Evolutionary conservation across 2,329 filamentous ascomycete species (phyloP).

Genomic region (Periconia sp.): DNA sequence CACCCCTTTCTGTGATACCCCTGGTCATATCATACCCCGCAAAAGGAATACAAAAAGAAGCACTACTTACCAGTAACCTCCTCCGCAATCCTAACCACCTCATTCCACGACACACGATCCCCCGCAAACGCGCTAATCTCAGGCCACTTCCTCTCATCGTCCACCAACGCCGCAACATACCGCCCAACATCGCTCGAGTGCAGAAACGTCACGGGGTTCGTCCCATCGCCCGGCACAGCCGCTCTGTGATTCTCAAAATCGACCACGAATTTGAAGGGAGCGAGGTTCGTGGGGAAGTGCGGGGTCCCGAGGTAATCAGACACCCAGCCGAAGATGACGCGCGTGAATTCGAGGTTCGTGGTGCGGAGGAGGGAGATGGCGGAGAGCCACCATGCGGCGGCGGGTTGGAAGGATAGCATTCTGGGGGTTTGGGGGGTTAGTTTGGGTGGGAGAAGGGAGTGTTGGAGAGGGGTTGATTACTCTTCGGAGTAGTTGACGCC

Average conservation of each 20-base stretch:
- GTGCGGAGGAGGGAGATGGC: conserved; percentile 14
- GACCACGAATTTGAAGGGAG: conserved; percentile 15
- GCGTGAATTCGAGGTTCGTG: conserved; percentile 26
- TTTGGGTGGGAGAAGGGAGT: not conserved
- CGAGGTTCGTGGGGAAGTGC: conserved; percentile 20
- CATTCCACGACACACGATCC: conserved; percentile 49
- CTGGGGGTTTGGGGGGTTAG: conserved; percentile 2
- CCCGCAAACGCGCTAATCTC: conserved; percentile 39
- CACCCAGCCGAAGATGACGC: conserved; percentile 26
- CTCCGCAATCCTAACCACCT: conserved; percentile 49
- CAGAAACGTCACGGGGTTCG: conserved; percentile 8
- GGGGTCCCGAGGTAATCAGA: conserved; percentile 33
- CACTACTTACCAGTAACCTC: conserved; percentile 38
- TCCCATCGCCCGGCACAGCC: conserved; percentile 18
- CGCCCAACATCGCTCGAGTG: conserved; percentile 18
- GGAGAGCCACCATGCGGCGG: conserved; percentile 10
- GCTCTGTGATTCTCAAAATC: conserved; percentile 18
- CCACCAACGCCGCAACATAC: conserved; percentile 15
- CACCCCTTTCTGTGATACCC: too few relatives aligned
- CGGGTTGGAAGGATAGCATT: conserved; percentile 8
- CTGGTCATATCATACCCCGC: not conserved
- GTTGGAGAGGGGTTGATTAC: conserved; percentile 1
- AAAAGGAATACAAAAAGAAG: not conserved
- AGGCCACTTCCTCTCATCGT: conserved; percentile 33
- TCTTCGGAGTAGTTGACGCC: conserved; percentile 11